Conservation (phyloP, 2,329 filamentous ascomycete species). For the Acephala macrosclerotiorum region DNA sequence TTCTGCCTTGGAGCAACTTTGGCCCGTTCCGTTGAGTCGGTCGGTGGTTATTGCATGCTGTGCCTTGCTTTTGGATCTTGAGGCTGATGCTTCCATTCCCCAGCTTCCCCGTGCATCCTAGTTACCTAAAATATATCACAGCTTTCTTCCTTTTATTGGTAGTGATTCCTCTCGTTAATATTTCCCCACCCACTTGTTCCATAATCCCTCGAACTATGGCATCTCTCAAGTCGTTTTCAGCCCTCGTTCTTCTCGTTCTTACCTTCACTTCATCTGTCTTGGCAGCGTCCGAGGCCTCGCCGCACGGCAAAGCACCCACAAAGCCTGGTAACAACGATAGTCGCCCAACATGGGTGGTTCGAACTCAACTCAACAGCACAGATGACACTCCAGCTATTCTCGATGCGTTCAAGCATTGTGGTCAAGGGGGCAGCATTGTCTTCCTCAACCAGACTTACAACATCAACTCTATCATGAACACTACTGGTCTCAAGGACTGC, state of each 20-base stretch:
- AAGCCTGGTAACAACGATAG: background rate
- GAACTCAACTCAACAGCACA: slow-evolving; percentile 24
- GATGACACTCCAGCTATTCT: slow-evolving; percentile 52
- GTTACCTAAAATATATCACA: background rate
- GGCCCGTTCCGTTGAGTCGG: background rate
- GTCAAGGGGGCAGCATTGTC: slow-evolving; percentile 48
- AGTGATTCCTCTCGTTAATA: background rate
- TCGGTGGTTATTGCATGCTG: background rate
- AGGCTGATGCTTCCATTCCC: background rate
- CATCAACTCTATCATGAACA: slow-evolving; percentile 54
- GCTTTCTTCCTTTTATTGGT: background rate
- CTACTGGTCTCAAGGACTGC: slow-evolving; percentile 49
- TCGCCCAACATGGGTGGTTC: slow-evolving; percentile 22
- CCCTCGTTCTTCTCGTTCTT: background rate
- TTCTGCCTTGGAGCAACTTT: background rate
- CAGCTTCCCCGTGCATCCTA: too few species aligned
- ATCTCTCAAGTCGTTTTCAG: background rate
- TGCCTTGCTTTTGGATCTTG: background rate
- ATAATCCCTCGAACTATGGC: background rate
- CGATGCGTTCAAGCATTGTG: slow-evolving; percentile 50
- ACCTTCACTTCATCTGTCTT: background rate
- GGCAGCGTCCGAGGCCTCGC: background rate
- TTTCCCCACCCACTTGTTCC: background rate
- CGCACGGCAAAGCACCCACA: background rate
- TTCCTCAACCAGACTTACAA: slow-evolving; percentile 54